These are phyloP conservation scores for Fomitiporia mediterranea DNA, from an alignment of 1,284 basidiomycete genomes.

Conservation along the genomic window DNA sequence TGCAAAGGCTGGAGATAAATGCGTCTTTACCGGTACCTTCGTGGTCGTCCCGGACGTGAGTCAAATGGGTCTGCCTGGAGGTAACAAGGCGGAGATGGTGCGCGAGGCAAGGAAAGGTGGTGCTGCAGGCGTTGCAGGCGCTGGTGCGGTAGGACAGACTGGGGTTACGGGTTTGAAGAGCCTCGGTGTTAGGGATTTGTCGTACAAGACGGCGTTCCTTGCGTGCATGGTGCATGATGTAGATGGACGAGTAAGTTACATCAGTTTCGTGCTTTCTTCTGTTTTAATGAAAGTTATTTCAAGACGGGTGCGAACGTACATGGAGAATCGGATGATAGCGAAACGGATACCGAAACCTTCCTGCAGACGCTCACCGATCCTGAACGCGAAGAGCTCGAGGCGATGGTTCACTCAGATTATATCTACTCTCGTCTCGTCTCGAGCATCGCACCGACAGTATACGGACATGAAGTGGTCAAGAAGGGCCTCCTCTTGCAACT, in stretches of 20 bases:
- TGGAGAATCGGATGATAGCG: slow-evolving; percentile 78
- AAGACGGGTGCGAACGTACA: slow-evolving; percentile 82
- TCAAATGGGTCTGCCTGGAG: slow-evolving; percentile 92
- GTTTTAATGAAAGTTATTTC: slow-evolving; percentile 13
- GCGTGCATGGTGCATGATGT: slow-evolving; percentile 96
- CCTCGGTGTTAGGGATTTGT: slow-evolving; percentile 91
- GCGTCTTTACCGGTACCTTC: slow-evolving; percentile 96
- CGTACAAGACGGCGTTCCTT: slow-evolving; percentile 98
- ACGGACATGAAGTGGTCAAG: slow-evolving; percentile 98
- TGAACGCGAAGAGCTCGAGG: slow-evolving; percentile 91
- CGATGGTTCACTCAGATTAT: slow-evolving; percentile 90
- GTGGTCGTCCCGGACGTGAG: slow-evolving; percentile 99
- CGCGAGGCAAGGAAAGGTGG: slow-evolving; percentile 75
- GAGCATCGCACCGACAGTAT: slow-evolving; percentile 97
- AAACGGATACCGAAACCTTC: slow-evolving; percentile 77
- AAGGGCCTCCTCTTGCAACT: slow-evolving; percentile 97
- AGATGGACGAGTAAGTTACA: slow-evolving; percentile 69
- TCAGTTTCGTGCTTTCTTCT: neutral
- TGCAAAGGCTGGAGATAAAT: slow-evolving; percentile 98
- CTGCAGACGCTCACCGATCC: slow-evolving; percentile 86
- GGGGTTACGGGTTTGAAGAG: slow-evolving; percentile 95
- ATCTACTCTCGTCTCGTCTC: slow-evolving; percentile 93
- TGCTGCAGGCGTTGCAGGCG: slow-evolving; percentile 41
- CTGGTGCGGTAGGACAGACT: slow-evolving; percentile 71
- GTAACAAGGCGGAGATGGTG: slow-evolving; percentile 88